A percentile compares a stretch with the other conserved stretches of the same genome.
Evolutionary conservation across 352 stramenopile genomes (phyloP).

Genomic region (Pythium grandisporangium): DNA sequence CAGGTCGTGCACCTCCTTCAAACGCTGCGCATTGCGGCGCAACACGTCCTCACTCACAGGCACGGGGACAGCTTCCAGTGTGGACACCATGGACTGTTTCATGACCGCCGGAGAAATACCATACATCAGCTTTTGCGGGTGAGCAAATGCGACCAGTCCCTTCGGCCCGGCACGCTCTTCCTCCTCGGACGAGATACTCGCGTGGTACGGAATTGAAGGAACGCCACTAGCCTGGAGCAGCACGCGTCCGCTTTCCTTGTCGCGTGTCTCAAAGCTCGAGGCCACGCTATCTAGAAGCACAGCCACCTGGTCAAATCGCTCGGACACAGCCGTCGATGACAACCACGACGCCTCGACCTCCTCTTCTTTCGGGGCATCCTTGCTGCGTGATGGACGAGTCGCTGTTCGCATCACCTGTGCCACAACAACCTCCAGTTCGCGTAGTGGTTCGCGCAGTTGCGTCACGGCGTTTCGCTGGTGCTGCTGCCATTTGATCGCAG

Average conservation of each 20-base stretch:
- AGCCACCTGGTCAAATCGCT: conserved; percentile 12
- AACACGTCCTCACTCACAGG: conserved; percentile 8
- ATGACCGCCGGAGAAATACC: conserved; percentile 41
- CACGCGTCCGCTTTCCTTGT: conserved; percentile 12
- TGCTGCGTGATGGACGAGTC: too few species aligned
- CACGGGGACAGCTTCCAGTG: conserved; percentile 4
- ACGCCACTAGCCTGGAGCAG: conserved; percentile 31
- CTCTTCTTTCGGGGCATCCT: too few species aligned
- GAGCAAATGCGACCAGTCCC: conserved; percentile 42
- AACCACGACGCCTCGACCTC: neutral
- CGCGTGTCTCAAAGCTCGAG: conserved; percentile 8
- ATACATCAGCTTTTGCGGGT: conserved; percentile 43
- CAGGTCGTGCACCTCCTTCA: neutral
- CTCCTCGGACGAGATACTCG: conserved; percentile 33
- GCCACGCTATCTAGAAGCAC: conserved; percentile 10
- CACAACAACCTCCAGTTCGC: conserved; percentile 61
- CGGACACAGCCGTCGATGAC: conserved; percentile 2
- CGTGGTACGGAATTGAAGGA: conserved; percentile 40
- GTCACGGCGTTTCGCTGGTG: conserved; percentile 36
- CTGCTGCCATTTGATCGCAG: conserved; percentile 37
- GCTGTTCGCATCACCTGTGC: conserved; percentile 30
- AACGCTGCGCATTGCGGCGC: conserved; percentile 6
- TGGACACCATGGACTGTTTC: neutral
- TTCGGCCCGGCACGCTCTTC: conserved; percentile 24
- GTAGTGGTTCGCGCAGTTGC: conserved; percentile 35